These are phyloP conservation scores for Aspergillus ostianus DNA, from an alignment of 495 filamentous ascomycete genomes.

Conservation along the genomic window DNA sequence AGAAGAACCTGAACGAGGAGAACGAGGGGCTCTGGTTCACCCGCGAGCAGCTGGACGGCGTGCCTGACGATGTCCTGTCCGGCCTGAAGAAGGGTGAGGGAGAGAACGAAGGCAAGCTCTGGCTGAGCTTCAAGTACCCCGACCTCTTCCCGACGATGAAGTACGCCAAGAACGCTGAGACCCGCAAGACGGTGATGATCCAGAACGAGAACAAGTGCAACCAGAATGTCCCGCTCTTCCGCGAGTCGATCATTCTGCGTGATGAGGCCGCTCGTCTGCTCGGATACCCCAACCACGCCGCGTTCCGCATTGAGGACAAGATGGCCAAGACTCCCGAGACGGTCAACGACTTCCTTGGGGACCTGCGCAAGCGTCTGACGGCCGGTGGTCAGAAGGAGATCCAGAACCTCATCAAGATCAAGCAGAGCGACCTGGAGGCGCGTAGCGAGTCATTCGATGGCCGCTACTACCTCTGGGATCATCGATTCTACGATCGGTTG, in stretches of 20 bases:
- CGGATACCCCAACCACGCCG: slow-evolving; percentile 89
- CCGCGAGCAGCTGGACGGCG: slow-evolving; percentile 58
- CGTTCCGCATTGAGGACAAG: slow-evolving; percentile 90
- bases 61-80: slow-evolving; percentile 61
- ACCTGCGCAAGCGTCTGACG: slow-evolving; percentile 70
- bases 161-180: slow-evolving; percentile 58
- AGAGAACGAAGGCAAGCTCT: slow-evolving; percentile 64
- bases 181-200: slow-evolving; percentile 55
- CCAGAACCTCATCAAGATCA: slow-evolving; percentile 67
- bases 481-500: slow-evolving; percentile 81
- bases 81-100: slow-evolving; percentile 68
- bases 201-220: slow-evolving; percentile 81
- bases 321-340: slow-evolving; percentile 93
- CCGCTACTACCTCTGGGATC: slow-evolving; percentile 90
- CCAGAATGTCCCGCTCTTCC: slow-evolving; percentile 81
- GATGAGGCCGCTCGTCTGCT: slow-evolving; percentile 91
- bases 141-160: slow-evolving; percentile 66
- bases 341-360: slow-evolving; percentile 79
- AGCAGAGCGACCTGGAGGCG: slow-evolving; percentile 70
- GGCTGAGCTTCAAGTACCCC: slow-evolving; percentile 69
- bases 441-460: slow-evolving; percentile 61
- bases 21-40: slow-evolving; percentile 67
- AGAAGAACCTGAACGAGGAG: slow-evolving; percentile 70
- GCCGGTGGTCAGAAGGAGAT: slow-evolving; percentile 79
- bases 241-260: slow-evolving; percentile 79